phyloP scores from a whole-genome alignment of 805 yeast species.

The Vanderwaltozyma verrucispora region DNA sequence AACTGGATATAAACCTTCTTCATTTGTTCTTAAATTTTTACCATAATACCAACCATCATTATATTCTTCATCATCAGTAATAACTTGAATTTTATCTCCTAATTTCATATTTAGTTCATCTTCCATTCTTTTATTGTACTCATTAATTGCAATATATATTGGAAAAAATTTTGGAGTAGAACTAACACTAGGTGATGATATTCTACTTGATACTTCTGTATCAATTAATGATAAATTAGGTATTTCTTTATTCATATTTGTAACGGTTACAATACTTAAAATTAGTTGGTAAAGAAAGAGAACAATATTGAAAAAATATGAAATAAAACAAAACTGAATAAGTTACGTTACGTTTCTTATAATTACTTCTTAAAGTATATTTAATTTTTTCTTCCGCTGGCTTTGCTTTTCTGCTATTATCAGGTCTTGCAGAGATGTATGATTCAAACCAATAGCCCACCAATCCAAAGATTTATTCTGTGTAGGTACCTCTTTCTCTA shows the following conservation, averaged over 20 bases:
- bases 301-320: too few species aligned
- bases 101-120: constrained; percentile 75
- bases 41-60: constrained; percentile 98
- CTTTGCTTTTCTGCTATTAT: too few species aligned
- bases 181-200: background rate
- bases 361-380: too few species aligned
- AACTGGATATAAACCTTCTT: constrained; percentile 85
- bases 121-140: constrained; percentile 75
- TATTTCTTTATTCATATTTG: background rate
- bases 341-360: too few species aligned
- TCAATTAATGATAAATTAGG: background rate
- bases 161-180: constrained; percentile 9
- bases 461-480: too few species aligned
- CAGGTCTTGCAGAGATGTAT: too few species aligned
- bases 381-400: too few species aligned
- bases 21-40: constrained; percentile 55
- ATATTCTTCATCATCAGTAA: constrained; percentile 87
- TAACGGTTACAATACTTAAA: too few species aligned
- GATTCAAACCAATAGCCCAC: too few species aligned
- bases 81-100: constrained; percentile 81
- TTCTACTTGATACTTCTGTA: background rate
- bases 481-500: too few species aligned
- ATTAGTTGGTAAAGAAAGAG: too few species aligned
- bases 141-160: constrained; percentile 60
- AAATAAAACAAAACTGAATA: too few species aligned